Percentiles rank a stretch among this genome's conserved stretches.
phyloP scores from a whole-genome alignment of 805 yeast species.

The Sugiyamaella americana region DNA sequence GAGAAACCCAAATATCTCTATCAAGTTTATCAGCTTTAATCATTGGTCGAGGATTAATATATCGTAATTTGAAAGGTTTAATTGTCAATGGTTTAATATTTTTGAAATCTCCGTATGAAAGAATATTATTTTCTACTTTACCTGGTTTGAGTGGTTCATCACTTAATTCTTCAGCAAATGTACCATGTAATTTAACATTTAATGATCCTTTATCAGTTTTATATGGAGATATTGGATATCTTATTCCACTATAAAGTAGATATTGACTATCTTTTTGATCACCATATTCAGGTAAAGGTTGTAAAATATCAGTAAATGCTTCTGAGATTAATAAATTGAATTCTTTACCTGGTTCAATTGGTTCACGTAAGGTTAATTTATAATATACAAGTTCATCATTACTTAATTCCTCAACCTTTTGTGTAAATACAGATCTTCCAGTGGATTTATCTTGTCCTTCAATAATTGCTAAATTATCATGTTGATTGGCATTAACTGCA shows the following conservation, averaged over 20 bases:
- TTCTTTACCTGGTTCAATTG: conserved; percentile 58
- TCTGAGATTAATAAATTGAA: conserved; percentile 44
- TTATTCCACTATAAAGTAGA: conserved; percentile 47
- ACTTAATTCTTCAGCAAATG: conserved; percentile 19
- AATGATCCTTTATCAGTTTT: conserved; percentile 11
- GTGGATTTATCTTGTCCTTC: conserved; percentile 35
- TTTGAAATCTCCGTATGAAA: conserved; percentile 53
- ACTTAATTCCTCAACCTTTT: conserved; percentile 28
- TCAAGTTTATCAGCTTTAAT: conserved; percentile 52
- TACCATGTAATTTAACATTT: conserved; percentile 16
- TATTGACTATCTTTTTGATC: conserved; percentile 56
- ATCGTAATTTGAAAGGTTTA: conserved; percentile 50
- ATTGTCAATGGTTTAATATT: conserved; percentile 42
- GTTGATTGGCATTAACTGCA: conserved; percentile 47
- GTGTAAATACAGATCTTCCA: conserved; percentile 18
- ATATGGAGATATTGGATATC: conserved; percentile 38
- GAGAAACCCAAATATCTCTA: conserved; percentile 86
- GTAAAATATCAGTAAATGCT: conserved; percentile 42
- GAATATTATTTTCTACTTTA: conserved; percentile 20
- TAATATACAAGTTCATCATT: conserved; percentile 36
- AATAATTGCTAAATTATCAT: conserved; percentile 40
- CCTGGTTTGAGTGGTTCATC: conserved; percentile 8
- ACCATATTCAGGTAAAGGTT: conserved; percentile 61
- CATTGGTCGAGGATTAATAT: conserved; percentile 61
- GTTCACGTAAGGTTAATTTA: conserved; percentile 50